Evolutionary conservation across 164 flowering plant genomes (phyloP).

Genomic region (Magnolia officinalis): DNA sequence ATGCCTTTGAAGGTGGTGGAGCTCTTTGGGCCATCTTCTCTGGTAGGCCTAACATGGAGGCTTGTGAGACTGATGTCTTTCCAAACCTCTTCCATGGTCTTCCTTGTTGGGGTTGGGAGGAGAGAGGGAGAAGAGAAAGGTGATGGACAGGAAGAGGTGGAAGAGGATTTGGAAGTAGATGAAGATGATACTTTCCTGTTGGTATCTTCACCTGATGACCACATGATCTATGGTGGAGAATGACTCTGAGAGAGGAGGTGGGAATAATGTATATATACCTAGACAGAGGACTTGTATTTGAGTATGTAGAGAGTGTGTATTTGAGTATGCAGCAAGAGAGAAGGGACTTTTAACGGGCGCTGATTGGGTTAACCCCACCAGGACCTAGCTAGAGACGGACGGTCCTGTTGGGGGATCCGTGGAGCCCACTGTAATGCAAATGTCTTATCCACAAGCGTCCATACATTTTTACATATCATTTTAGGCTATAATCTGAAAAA

Average conservation of each 20-base stretch:
- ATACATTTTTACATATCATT: too few relatives aligned
- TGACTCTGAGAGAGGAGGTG: neutral
- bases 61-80: slow-evolving; percentile 38
- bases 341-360: too few relatives aligned
- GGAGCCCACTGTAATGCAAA: too few relatives aligned
- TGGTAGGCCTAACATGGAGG: slow-evolving; percentile 12
- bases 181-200: neutral
- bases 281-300: neutral
- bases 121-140: slow-evolving; percentile 3
- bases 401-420: too few relatives aligned
- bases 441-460: too few relatives aligned
- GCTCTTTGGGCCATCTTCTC: slow-evolving; percentile 8
- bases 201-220: slow-evolving; percentile 14
- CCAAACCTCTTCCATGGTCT: slow-evolving; percentile 65
- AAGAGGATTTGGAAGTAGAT: neutral
- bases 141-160: slow-evolving; percentile 12
- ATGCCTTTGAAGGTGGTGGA: slow-evolving; percentile 2
- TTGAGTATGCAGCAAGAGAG: too few relatives aligned
- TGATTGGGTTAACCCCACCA: too few relatives aligned
- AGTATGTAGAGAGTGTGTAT: neutral
- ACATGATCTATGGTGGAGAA: slow-evolving; percentile 11
- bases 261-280: neutral
- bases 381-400: too few relatives aligned
- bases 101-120: slow-evolving; percentile 16
- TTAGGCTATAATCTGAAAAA: too few relatives aligned